These are phyloP conservation scores for Fusarium sp. DNA, from an alignment of 2,329 filamentous ascomycete genomes.

Conservation along the genomic window DNA sequence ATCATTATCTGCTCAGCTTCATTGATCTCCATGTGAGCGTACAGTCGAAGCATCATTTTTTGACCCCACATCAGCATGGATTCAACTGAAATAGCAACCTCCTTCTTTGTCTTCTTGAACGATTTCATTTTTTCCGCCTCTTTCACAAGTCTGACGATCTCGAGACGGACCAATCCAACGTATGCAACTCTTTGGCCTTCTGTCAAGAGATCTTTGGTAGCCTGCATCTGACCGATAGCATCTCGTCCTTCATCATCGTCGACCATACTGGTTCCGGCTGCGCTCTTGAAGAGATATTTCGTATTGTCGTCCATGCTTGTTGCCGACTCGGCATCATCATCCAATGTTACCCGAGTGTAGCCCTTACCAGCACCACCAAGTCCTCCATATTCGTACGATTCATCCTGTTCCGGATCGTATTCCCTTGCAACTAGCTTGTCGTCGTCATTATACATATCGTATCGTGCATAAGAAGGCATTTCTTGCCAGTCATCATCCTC, in stretches of 20 bases:
- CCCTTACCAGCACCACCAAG: conserved; percentile 92
- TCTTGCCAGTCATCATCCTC: conserved; percentile 83
- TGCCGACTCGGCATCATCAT: conserved; percentile 92
- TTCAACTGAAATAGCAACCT: conserved; percentile 75
- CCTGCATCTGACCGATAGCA: conserved; percentile 88
- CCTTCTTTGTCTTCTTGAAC: conserved; percentile 77
- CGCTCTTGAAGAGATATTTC: conserved; percentile 89
- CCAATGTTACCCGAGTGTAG: conserved; percentile 93
- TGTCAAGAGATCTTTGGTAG: conserved; percentile 93
- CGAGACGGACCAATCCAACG: conserved; percentile 86
- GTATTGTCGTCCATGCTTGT: conserved; percentile 99
- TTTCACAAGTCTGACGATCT: conserved; percentile 80
- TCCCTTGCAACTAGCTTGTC: conserved; percentile 87
- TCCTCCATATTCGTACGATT: conserved; percentile 75
- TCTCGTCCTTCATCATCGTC: conserved; percentile 88
- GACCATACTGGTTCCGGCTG: conserved; percentile 65
- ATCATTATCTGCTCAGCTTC: conserved; percentile 97
- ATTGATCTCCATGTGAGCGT: conserved; percentile 96
- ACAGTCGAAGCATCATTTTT: conserved; percentile 96
- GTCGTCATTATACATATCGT: conserved; percentile 96
- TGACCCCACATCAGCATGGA: conserved; percentile 95
- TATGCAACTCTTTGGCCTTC: conserved; percentile 97
- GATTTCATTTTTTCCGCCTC: conserved; percentile 71
- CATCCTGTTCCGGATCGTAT: conserved; percentile 76
- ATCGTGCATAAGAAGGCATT: conserved; percentile 93